These are phyloP conservation scores for Corymbia calophylla DNA, from an alignment of 441 rosid genomes.

Conservation along the genomic window DNA sequence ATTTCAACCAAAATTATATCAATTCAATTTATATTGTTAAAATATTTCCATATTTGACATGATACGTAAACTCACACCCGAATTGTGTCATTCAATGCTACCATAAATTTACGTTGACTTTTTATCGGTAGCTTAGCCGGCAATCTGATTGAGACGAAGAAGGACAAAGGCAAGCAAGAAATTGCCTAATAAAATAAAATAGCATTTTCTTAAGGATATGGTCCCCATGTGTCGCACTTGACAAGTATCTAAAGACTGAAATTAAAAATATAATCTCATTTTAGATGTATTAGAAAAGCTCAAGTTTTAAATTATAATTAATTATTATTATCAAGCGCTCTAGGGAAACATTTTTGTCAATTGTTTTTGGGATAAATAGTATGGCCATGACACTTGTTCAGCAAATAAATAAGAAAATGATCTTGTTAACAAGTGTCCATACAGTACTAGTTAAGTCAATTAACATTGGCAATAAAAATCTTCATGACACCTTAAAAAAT, in stretches of 20 bases:
- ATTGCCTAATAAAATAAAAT: background rate
- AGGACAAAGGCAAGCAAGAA: background rate
- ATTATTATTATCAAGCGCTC: background rate
- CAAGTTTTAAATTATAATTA: background rate
- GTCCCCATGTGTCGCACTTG: background rate
- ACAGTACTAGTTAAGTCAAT: background rate
- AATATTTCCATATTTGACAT: too few relatives aligned
- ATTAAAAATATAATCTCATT: background rate
- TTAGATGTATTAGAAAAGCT: background rate
- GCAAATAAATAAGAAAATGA: background rate
- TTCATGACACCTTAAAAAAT: background rate
- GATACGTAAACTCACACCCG: too few relatives aligned
- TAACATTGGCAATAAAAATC: background rate
- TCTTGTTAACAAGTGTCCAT: background rate
- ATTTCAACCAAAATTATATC: accelerated
- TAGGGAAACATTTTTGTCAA: background rate
- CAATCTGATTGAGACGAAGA: background rate
- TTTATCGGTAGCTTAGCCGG: background rate
- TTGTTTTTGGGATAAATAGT: background rate
- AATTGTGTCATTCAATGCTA: background rate
- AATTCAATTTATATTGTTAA: too few relatives aligned
- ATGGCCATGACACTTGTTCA: background rate
- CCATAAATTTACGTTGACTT: background rate
- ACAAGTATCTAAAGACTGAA: background rate
- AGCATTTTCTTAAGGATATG: background rate